Conservation (phyloP, 208 protist species). For the Acanthamoeba triangularis region DNA sequence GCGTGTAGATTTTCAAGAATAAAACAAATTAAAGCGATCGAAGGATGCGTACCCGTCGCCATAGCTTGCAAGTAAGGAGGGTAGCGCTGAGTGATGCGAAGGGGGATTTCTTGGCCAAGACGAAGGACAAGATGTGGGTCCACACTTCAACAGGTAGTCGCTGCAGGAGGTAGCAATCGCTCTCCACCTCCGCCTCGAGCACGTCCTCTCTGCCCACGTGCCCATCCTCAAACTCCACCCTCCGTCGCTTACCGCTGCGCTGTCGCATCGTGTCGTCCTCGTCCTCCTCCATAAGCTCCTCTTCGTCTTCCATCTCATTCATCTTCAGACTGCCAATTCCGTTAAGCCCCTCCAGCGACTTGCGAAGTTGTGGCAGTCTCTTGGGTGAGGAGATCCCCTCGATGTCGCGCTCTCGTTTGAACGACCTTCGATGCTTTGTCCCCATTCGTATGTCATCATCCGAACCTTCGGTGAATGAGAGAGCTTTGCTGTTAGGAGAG, state of each 20-base stretch:
- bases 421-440: not conserved
- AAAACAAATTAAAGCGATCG: not conserved
- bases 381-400: not conserved
- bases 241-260: not conserved
- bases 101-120: constrained; percentile 17
- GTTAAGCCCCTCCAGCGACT: not conserved
- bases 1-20: not conserved
- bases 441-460: not conserved
- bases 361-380: not conserved
- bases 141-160: constrained; percentile 38
- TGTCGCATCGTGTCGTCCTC: not conserved
- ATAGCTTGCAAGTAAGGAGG: constrained; percentile 50
- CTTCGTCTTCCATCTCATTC: constrained; percentile 11
- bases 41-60: not conserved
- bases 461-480: not conserved
- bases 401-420: not conserved
- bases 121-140: constrained; percentile 27
- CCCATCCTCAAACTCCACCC: not conserved
- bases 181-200: not conserved
- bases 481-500: not conserved
- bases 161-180: not conserved
- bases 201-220: not conserved
- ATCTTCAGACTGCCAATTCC: not conserved
- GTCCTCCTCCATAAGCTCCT: not conserved
- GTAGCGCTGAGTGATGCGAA: constrained; percentile 6